These are phyloP conservation scores for Pichia pseudocactophila DNA, from an alignment of 805 yeast species.

Conservation along the genomic window DNA sequence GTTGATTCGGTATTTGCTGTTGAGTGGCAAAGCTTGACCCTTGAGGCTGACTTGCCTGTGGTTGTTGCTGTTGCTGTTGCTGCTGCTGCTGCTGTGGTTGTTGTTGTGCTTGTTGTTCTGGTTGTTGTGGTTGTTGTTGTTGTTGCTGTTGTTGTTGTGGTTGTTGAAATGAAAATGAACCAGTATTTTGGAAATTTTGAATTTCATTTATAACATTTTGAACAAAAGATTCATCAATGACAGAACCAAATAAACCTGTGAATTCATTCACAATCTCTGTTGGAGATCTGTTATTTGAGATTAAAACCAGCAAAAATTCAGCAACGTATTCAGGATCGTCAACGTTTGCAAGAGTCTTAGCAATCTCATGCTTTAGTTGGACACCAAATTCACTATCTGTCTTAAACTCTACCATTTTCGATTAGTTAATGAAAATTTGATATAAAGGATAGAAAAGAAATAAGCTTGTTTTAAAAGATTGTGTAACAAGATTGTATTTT, in stretches of 20 bases:
- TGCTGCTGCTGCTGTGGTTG: conserved; percentile 14
- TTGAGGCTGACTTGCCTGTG: conserved; percentile 11
- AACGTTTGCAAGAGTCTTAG: conserved; percentile 32
- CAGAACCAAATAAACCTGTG: conserved; percentile 50
- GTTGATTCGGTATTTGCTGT: conserved; percentile 1
- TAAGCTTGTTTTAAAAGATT: no score
- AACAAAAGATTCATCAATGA: conserved; percentile 49
- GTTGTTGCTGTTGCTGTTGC: conserved; percentile 7
- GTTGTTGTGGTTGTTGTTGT: conserved; percentile 11
- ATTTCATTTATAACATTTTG: conserved; percentile 51
- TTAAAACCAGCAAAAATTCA: conserved; percentile 63
- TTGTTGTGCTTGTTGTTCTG: conserved; percentile 6
- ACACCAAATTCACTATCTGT: conserved; percentile 30
- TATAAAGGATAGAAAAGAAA: no score
- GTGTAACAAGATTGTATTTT: no score
- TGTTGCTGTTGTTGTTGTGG: conserved; percentile 4
- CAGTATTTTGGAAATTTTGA: conserved; percentile 19
- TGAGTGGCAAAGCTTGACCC: conserved; percentile 1
- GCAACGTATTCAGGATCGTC: conserved; percentile 58
- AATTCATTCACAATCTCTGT: conserved; percentile 55
- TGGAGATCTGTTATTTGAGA: conserved; percentile 57
- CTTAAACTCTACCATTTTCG: conserved; percentile 18
- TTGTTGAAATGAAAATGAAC: background rate
- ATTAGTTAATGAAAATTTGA: conserved; percentile 2
- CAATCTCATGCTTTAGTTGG: conserved; percentile 36